These are phyloP conservation scores for Podospora bellae-mahoneyi DNA, from an alignment of 495 filamentous ascomycete species.

Conservation along the genomic window DNA sequence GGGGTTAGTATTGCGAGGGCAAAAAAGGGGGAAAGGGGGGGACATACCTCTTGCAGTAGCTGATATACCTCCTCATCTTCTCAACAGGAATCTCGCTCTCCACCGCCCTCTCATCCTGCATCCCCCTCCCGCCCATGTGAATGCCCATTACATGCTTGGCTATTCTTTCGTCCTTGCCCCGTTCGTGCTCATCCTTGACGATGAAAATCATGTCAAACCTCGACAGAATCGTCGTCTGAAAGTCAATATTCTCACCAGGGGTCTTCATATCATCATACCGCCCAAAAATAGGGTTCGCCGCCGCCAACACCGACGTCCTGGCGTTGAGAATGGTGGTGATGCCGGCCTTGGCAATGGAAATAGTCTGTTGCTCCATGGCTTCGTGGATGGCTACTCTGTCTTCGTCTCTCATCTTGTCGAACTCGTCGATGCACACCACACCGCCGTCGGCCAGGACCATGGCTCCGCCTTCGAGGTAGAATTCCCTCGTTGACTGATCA, in stretches of 20 bases:
- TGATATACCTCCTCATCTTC: constrained; percentile 97
- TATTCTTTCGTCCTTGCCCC: constrained; percentile 84
- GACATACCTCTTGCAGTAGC: constrained; percentile 89
- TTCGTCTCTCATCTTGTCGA: constrained; percentile 99
- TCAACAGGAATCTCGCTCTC: constrained; percentile 88
- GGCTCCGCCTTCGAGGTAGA: constrained; percentile 96
- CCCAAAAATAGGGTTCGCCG: constrained; percentile 96
- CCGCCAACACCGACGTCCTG: constrained; percentile 89
- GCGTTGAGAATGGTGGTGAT: constrained; percentile 99
- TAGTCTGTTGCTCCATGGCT: constrained; percentile 99
- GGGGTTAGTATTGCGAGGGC: constrained; percentile 34
- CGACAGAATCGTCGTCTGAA: constrained; percentile 97
- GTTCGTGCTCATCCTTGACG: constrained; percentile 91
- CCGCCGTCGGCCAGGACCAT: constrained; percentile 98
- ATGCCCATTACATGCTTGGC: constrained; percentile 97
- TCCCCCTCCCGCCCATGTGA: constrained; percentile 85
- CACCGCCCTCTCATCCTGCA: constrained; percentile 64
- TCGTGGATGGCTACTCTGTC: constrained; percentile 99
- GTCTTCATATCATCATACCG: constrained; percentile 97
- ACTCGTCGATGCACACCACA: constrained; percentile 99
- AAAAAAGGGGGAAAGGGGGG: background rate
- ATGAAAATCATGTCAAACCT: constrained; percentile 99
- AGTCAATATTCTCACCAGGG: constrained; percentile 98
- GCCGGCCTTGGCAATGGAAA: constrained; percentile 98
- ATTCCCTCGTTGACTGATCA: constrained; percentile 86